These are phyloP conservation scores for Microdochium bolleyi DNA, from an alignment of 2,329 filamentous ascomycete species.

Conservation along the genomic window DNA sequence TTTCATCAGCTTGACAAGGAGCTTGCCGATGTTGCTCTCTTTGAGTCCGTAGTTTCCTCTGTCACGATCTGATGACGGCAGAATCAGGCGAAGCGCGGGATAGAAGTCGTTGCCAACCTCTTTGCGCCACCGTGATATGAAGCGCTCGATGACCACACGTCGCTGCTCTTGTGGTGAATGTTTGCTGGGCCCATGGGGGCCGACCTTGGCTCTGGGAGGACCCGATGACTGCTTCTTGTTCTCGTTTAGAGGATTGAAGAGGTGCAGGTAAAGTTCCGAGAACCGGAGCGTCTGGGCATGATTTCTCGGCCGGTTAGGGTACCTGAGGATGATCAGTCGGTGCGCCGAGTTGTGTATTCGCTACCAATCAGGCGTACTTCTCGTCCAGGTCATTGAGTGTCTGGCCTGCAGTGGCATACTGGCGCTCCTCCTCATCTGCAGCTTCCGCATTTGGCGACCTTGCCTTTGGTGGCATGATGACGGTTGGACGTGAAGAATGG, in stretches of 20 bases:
- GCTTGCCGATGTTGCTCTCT: constrained; percentile 80
- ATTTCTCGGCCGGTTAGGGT: constrained; percentile 77
- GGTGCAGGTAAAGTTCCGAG: constrained; percentile 63
- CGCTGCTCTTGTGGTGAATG: constrained; percentile 70
- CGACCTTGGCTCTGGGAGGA: not conserved
- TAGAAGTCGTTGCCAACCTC: constrained; percentile 91
- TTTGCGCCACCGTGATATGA: constrained; percentile 78
- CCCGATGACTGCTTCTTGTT: constrained; percentile 65
- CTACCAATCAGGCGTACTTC: constrained; percentile 21
- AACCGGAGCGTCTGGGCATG: constrained; percentile 74
- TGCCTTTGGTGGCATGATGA: constrained; percentile 12
- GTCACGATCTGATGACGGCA: constrained; percentile 89
- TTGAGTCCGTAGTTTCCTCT: constrained; percentile 91
- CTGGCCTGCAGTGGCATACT: constrained; percentile 34
- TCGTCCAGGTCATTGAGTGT: constrained; percentile 34
- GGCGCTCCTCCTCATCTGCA: constrained; percentile 40
- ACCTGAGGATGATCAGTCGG: constrained; percentile 41
- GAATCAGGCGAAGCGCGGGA: constrained; percentile 81
- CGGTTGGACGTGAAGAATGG: too few species aligned
- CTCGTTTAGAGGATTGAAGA: constrained; percentile 76
- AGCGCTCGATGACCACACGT: constrained; percentile 73
- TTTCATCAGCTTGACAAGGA: constrained; percentile 87
- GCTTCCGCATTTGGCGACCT: constrained; percentile 29
- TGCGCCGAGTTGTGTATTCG: constrained; percentile 1
- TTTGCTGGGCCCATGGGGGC: constrained; percentile 35